These are phyloP conservation scores for Hyaloscypha bicolor DNA, from an alignment of 495 filamentous ascomycete genomes.

Conservation along the genomic window DNA sequence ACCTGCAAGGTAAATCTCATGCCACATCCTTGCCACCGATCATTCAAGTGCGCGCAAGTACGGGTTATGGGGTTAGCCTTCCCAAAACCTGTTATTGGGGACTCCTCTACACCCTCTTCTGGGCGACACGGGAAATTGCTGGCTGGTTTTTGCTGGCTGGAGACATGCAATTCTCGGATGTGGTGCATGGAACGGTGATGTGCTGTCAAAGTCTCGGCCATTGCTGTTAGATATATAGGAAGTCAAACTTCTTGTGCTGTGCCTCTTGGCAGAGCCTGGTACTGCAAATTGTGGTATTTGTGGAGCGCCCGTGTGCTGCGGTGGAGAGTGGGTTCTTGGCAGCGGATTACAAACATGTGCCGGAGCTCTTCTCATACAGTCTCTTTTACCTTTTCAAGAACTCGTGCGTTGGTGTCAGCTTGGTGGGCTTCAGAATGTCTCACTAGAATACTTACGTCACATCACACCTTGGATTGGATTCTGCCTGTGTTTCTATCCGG, in stretches of 20 bases:
- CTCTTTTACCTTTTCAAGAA: not conserved
- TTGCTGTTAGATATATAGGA: conserved; percentile 8
- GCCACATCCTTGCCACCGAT: conserved; percentile 20
- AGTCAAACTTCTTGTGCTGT: not conserved
- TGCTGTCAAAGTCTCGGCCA: conserved; percentile 20
- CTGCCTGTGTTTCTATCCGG: conserved; percentile 6
- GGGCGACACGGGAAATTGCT: not conserved
- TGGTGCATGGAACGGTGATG: conserved; percentile 13
- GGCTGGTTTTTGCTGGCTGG: conserved; percentile 5
- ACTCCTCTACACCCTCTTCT: conserved; percentile 6
- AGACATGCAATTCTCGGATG: conserved; percentile 3
- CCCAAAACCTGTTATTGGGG: conserved; percentile 13
- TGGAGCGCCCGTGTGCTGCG: not conserved
- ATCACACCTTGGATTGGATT: conserved; percentile 8
- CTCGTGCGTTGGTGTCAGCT: not conserved
- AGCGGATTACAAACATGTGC: not conserved
- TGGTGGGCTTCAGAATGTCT: conserved; percentile 16
- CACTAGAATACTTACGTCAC: conserved; percentile 20
- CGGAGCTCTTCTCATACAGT: not conserved
- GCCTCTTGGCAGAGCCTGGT: not conserved
- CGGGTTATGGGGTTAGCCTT: not conserved
- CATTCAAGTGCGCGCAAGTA: not conserved
- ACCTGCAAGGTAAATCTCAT: conserved; percentile 26
- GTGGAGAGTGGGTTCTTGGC: not conserved
- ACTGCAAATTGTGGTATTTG: not conserved